These are phyloP conservation scores for Vigna nakashimae DNA, from an alignment of 306 rosid species.

Conservation along the genomic window DNA sequence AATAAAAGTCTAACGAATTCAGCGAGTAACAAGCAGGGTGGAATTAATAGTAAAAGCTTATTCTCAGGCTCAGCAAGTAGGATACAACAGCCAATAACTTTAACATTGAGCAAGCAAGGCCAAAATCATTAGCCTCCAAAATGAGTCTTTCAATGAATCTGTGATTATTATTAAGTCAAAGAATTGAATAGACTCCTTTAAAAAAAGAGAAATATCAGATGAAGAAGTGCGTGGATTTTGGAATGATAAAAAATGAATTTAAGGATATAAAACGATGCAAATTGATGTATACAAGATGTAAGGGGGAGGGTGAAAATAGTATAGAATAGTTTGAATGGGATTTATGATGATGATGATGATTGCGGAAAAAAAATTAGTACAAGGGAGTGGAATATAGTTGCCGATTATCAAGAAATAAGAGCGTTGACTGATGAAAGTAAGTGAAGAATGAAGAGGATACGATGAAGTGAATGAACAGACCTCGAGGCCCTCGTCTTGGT, in stretches of 20 bases:
- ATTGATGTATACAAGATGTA: not conserved
- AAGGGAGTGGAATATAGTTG: not conserved
- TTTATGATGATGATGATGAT: not conserved
- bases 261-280: conserved; percentile 23
- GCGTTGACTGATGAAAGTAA: not conserved
- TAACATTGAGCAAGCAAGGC: conserved; percentile 60
- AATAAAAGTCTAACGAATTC: conserved; percentile 1
- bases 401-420: not conserved
- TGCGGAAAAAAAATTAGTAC: not conserved
- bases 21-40: conserved; percentile 11
- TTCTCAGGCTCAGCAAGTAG: conserved; percentile 52
- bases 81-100: conserved; percentile 67
- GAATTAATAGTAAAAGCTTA: conserved; percentile 34
- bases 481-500: conserved; percentile 98
- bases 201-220: conserved; percentile 32
- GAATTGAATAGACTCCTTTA: conserved; percentile 42
- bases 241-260: conserved; percentile 27
- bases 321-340: not conserved
- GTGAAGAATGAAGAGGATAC: conserved; percentile 68
- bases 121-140: conserved; percentile 62
- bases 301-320: not conserved
- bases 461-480: conserved; percentile 69
- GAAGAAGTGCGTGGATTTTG: conserved; percentile 36
- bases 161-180: conserved; percentile 58
- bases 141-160: conserved; percentile 55